Conservation (phyloP, 805 yeast species). For the Priceomyces haplophilus region DNA sequence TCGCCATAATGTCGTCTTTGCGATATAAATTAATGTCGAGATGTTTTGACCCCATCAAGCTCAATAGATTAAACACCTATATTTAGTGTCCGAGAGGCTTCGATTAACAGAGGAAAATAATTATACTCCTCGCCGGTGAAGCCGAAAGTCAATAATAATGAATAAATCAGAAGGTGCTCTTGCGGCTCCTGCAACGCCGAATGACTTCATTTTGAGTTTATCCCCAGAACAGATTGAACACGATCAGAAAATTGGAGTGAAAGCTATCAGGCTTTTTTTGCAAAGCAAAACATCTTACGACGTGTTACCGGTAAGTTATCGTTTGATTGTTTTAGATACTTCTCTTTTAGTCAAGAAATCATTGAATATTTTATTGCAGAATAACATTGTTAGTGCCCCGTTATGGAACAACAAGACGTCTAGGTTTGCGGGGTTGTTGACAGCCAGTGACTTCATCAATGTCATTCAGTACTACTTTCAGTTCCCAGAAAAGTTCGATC, state of each 20-base stretch:
- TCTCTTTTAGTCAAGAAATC: constrained; percentile 86
- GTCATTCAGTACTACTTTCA: constrained; percentile 93
- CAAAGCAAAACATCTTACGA: constrained; percentile 93
- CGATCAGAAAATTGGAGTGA: constrained; percentile 73
- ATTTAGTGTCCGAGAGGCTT: background rate
- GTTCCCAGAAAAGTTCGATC: constrained; percentile 81
- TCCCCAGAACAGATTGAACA: constrained; percentile 42
- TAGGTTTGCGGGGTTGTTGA: constrained; percentile 89
- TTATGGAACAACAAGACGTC: constrained; percentile 89
- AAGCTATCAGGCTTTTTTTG: constrained; percentile 78
- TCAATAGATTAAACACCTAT: background rate
- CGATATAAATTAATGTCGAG: background rate
- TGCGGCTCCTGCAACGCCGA: constrained; percentile 31
- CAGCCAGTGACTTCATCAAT: constrained; percentile 89
- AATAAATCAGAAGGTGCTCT: background rate
- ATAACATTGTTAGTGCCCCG: constrained; percentile 94
- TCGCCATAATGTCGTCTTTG: background rate
- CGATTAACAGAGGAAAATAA: background rate
- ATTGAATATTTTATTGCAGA: constrained; percentile 82
- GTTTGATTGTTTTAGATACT: constrained; percentile 91
- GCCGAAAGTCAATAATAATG: background rate
- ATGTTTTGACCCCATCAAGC: background rate
- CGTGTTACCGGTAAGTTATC: constrained; percentile 90
- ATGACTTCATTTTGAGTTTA: constrained; percentile 41
- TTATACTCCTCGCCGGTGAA: background rate